These are phyloP conservation scores for Pisolithus marmoratus DNA, from an alignment of 768 basidiomycete genomes.

Conservation along the genomic window DNA sequence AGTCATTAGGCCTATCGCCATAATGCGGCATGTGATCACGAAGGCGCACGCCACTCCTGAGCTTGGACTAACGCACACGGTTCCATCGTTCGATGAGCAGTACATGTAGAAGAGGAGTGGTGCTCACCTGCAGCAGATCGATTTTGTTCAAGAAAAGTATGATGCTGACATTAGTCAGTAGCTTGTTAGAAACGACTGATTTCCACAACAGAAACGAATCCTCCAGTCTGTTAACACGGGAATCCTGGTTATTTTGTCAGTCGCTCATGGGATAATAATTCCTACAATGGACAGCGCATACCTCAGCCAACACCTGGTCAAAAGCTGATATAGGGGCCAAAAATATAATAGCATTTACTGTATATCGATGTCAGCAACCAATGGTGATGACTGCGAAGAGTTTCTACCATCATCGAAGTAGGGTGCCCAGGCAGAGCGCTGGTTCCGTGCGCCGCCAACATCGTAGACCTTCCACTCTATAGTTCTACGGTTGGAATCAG, in stretches of 20 bases:
- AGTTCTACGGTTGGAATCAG: constrained; percentile 48
- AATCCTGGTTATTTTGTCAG: constrained; percentile 43
- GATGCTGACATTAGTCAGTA: constrained; percentile 70
- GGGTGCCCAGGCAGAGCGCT: constrained; percentile 83
- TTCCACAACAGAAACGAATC: constrained; percentile 78
- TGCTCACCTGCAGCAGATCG: constrained; percentile 62
- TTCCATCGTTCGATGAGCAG: background rate
- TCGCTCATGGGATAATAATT: constrained; percentile 2
- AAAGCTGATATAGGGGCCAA: constrained; percentile 86
- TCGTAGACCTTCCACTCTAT: constrained; percentile 82
- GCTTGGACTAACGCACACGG: constrained; percentile 47
- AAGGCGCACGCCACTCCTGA: constrained; percentile 69
- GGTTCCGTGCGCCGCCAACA: constrained; percentile 76
- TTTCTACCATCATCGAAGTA: constrained; percentile 76
- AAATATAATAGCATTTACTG: constrained; percentile 86
- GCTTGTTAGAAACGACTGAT: constrained; percentile 62
- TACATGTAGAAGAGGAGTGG: background rate
- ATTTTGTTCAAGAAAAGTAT: constrained; percentile 81
- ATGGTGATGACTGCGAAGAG: background rate
- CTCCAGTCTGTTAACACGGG: constrained; percentile 68
- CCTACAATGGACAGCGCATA: constrained; percentile 23
- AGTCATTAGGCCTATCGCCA: constrained; percentile 74
- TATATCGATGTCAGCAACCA: constrained; percentile 3
- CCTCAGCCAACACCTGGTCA: constrained; percentile 78
- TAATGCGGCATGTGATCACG: constrained; percentile 67